These are phyloP conservation scores for Diplodia seriata DNA, from an alignment of 2,329 filamentous ascomycete species.

Conservation along the genomic window DNA sequence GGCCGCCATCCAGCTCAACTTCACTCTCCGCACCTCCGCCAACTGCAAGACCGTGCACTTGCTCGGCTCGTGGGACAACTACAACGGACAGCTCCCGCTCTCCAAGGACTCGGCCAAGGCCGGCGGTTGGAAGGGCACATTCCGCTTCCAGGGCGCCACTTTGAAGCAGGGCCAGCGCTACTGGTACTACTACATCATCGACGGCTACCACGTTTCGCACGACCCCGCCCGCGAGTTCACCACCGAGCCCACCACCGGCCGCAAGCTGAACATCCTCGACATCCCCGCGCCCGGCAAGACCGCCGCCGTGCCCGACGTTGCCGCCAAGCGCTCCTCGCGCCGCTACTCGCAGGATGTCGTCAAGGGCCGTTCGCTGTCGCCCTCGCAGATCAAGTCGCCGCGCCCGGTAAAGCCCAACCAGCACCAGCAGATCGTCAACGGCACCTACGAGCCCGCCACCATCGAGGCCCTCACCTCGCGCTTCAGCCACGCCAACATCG, in stretches of 20 bases:
- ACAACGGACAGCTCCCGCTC: constrained; percentile 90
- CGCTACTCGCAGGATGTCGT: constrained; percentile 71
- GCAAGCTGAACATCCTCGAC: constrained; percentile 96
- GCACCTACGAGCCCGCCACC: constrained; percentile 76
- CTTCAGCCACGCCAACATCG: constrained; percentile 69
- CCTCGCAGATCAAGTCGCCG: constrained; percentile 88
- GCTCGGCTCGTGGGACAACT: constrained; percentile 98
- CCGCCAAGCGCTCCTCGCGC: constrained; percentile 57
- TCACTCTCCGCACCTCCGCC: constrained; percentile 92
- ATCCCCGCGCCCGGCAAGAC: constrained; percentile 67
- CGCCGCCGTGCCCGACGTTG: constrained; percentile 48
- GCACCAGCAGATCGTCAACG: constrained; percentile 84
- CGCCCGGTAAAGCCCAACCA: constrained; percentile 88
- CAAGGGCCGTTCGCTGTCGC: constrained; percentile 86
- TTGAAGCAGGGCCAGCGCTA: constrained; percentile 90
- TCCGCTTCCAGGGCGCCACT: constrained; percentile 89
- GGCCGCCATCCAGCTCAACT: constrained; percentile 92
- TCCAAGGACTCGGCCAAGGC: constrained; percentile 89
- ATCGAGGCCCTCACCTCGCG: constrained; percentile 81
- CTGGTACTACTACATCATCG: constrained; percentile 99
- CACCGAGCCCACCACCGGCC: constrained; percentile 94
- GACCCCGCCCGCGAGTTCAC: constrained; percentile 89
- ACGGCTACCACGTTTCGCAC: constrained; percentile 97
- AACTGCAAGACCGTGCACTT: constrained; percentile 98
- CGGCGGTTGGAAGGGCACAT: constrained; percentile 93